Conservation (phyloP, 176 grass and related monocot species). For the Alopecurus myosuroides region DNA sequence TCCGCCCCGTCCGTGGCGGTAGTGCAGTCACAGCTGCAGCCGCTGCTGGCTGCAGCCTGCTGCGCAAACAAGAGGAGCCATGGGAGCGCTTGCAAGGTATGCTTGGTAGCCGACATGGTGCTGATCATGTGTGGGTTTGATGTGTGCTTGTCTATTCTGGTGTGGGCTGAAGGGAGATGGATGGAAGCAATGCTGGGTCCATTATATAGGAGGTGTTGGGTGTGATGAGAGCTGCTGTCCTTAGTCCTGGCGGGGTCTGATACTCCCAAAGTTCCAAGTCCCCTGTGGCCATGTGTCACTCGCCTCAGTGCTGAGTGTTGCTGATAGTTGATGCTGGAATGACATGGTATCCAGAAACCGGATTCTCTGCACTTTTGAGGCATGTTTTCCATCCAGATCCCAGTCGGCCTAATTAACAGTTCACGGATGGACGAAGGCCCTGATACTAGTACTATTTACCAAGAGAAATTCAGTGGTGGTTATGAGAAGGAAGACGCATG, state of each 20-base stretch:
- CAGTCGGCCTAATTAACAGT: no score
- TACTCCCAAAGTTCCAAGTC: constrained; percentile 7
- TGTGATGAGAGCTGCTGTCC: neutral
- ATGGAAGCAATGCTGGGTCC: neutral
- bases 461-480: neutral
- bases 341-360: neutral
- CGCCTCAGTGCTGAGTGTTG: neutral
- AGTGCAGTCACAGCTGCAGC: constrained; percentile 43
- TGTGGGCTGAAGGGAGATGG: constrained; percentile 5
- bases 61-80: constrained; percentile 53
- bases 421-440: neutral
- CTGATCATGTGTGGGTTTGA: neutral
- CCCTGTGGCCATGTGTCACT: neutral
- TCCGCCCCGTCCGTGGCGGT: constrained; percentile 32
- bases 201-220: constrained; percentile 28
- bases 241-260: constrained; percentile 9
- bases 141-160: constrained; percentile 1
- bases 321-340: neutral
- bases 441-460: no score
- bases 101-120: constrained; percentile 40
- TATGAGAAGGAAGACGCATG: neutral
- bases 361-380: neutral
- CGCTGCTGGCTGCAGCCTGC: constrained; percentile 31
- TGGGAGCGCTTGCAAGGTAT: constrained; percentile 35
- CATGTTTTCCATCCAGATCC: neutral